phyloP scores from a whole-genome alignment of 208 protist genomes.

The Vickermania ingenoplastis region DNA sequence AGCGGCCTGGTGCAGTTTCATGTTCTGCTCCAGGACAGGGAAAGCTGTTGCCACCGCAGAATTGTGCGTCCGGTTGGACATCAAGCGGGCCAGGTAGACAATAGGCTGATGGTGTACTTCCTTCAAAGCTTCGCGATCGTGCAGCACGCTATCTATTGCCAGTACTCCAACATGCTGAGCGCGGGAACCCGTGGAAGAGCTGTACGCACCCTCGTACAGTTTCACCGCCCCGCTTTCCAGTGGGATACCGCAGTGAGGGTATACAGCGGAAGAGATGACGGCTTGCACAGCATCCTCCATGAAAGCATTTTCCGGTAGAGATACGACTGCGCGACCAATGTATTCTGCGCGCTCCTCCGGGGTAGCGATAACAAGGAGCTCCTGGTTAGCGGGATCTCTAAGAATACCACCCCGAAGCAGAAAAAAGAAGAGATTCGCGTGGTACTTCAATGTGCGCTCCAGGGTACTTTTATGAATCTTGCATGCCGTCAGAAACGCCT shows the following conservation, averaged over 20 bases:
- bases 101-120: conserved; percentile 15
- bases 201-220: conserved; percentile 13
- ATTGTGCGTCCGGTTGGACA: not conserved
- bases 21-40: conserved; percentile 16
- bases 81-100: conserved; percentile 31
- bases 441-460: not conserved
- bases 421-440: not conserved
- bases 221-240: conserved; percentile 17
- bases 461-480: not conserved
- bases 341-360: not conserved
- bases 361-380: not conserved
- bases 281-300: conserved; percentile 23
- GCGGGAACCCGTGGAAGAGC: conserved; percentile 3
- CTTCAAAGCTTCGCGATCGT: conserved; percentile 7
- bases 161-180: conserved; percentile 27
- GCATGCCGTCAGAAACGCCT: not conserved
- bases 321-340: not conserved
- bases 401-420: not conserved
- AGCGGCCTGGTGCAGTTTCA: conserved; percentile 43
- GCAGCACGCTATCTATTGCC: conserved; percentile 14
- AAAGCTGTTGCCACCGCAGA: not conserved
- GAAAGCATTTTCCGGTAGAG: conserved; percentile 28
- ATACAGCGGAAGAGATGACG: conserved; percentile 56
- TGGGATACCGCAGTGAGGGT: conserved; percentile 53
- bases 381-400: not conserved